Base-by-base conservation (phyloP, 2,329 filamentous ascomycete species). In the Elsinoe necatrix region DNA sequence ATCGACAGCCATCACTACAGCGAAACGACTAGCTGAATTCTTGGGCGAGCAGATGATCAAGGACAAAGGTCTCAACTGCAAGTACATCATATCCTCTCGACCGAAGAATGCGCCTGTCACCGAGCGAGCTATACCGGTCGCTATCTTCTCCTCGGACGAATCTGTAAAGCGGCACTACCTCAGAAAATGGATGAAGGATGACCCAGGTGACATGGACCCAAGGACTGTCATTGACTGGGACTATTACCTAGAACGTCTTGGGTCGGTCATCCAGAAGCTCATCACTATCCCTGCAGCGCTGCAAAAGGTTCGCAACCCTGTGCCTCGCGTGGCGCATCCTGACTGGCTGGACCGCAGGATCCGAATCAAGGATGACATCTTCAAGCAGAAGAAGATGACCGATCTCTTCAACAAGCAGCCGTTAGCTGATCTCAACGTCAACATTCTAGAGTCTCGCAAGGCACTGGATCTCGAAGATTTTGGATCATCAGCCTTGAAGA, bases 371-470 rank as follows among this genome's bases (percentile, higher is more conserved):
- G 93, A 98, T 57, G 93, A 99, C 73, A 91, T 86, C 68, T 86
- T 97, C 78, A 95, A 98, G 76, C 93, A 99, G 73, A 95, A 91
- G 75, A 98, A 98, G 74, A 86, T 99, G 77, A 98, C 92, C 0
- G 93, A 97, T 66, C 76, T 95, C 64, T 95, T 98, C 67, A 77
- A 71, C 16, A 86, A 86, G 68, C 82, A 78, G 45, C 86, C 89
- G 0, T 71, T 95, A 21, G 81, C 83, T 11, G 87, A 92, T 62
- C 85, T 89, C 34, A 77, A 74, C 78, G 81, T 67, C 73, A 95
- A 80, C 69, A 73, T 79, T 18, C 68, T 83, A 45, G 75, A 78
- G 50, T 79, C 80, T 78, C 70, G 82, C 71, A 59, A 61, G 5
- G 64, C 79, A 80, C 7, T 87, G 82, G 70, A 80, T 77, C 12